phyloP scores from a whole-genome alignment of 2,329 filamentous ascomycete species.

The Ophiostoma quercus region DNA sequence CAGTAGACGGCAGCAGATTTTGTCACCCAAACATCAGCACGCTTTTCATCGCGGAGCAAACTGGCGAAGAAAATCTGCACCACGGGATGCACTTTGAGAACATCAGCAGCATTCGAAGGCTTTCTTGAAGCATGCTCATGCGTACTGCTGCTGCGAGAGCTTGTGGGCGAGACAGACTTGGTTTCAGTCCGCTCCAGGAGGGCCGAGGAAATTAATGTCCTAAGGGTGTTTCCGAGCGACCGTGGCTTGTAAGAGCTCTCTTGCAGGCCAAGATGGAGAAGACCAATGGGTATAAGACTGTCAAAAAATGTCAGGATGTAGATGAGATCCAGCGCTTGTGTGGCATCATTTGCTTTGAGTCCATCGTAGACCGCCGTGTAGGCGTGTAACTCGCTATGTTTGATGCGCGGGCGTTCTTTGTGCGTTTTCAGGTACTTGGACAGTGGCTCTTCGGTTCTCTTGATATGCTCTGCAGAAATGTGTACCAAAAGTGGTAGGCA shows the following conservation, averaged over 20 bases:
- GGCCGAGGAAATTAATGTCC: slow-evolving; percentile 47
- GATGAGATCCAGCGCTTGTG: slow-evolving; percentile 59
- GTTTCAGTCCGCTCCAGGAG: slow-evolving; percentile 48
- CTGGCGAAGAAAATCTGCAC: slow-evolving; percentile 51
- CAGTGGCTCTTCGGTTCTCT: slow-evolving; percentile 55
- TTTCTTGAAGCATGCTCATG: too few species aligned
- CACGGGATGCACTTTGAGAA: slow-evolving; percentile 47
- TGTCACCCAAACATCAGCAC: slow-evolving; percentile 46
- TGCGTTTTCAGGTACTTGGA: slow-evolving; percentile 57
- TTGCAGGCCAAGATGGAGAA: slow-evolving; percentile 52
- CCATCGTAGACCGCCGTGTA: slow-evolving; percentile 47
- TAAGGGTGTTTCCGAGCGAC: slow-evolving; percentile 46
- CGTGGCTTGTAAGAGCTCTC: slow-evolving; percentile 36
- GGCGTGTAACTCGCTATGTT: slow-evolving; percentile 46
- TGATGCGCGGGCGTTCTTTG: slow-evolving; percentile 44
- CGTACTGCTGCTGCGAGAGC: slow-evolving; percentile 36
- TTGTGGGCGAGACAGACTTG: slow-evolving; percentile 38
- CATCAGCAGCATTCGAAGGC: slow-evolving; percentile 40
- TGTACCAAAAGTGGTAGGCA: slow-evolving; percentile 64
- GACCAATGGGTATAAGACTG: slow-evolving; percentile 60
- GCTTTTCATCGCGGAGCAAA: slow-evolving; percentile 39
- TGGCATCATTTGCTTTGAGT: slow-evolving; percentile 42
- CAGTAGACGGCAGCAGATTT: slow-evolving; percentile 46
- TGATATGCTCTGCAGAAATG: slow-evolving; percentile 57
- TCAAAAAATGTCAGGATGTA: slow-evolving; percentile 61